Evolutionary conservation across 306 rosid genomes (phyloP).

Genomic region (Corylus heterophylla): DNA sequence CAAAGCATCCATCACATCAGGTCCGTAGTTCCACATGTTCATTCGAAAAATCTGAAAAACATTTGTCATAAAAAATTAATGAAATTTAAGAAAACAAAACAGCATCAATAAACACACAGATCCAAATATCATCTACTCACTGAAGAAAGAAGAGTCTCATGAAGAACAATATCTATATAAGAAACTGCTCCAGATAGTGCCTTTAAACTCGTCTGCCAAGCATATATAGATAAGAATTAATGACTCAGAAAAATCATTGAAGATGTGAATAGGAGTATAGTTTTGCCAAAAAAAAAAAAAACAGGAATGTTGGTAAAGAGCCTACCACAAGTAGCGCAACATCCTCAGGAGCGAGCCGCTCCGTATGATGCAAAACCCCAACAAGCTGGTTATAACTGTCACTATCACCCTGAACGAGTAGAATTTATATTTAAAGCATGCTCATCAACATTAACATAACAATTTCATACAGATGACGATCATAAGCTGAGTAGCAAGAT

Average conservation of each 20-base stretch:
- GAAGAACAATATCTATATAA: conserved; percentile 49
- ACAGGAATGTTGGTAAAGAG: neutral
- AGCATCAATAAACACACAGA: neutral
- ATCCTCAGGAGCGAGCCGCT: conserved; percentile 8
- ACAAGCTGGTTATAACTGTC: conserved; percentile 22
- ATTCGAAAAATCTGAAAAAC: conserved; percentile 55
- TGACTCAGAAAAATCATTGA: neutral
- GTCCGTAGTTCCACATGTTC: conserved; percentile 69
- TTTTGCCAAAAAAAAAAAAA: too few species aligned
- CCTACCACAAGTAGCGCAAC: conserved; percentile 26
- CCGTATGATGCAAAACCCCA: conserved; percentile 14
- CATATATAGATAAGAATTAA: conserved; percentile 16
- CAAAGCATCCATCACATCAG: conserved; percentile 79
- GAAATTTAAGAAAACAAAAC: neutral
- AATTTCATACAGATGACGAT: neutral
- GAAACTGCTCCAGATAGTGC: conserved; percentile 66
- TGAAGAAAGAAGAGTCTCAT: conserved; percentile 48
- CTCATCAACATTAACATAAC: neutral
- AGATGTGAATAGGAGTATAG: neutral
- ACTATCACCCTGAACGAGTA: conserved; percentile 2
- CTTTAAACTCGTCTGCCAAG: conserved; percentile 60
- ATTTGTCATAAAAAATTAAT: conserved; percentile 4
- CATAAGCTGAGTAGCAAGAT: neutral
- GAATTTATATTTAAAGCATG: neutral
- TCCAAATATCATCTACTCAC: conserved; percentile 38